Percentiles rank a stretch among this genome's conserved stretches.
phyloP scores from a whole-genome alignment of 495 filamentous ascomycete genomes.

The Podospora tetraspora region DNA sequence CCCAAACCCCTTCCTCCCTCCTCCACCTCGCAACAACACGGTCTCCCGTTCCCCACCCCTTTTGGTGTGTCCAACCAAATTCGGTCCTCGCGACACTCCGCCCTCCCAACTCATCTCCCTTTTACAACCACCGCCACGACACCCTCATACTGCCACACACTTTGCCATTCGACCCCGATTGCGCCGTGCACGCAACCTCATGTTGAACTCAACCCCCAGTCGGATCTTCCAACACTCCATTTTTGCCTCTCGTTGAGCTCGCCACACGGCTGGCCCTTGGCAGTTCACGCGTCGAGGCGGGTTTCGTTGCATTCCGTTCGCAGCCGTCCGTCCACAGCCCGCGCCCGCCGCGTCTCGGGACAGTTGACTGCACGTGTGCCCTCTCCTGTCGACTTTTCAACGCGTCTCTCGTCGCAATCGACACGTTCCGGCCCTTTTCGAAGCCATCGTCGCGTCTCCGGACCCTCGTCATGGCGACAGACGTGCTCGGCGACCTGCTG shows the following conservation, averaged over 20 bases:
- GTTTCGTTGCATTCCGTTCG: slow-evolving; percentile 4
- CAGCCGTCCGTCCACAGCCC: slow-evolving; percentile 1
- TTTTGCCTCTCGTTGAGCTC: background rate
- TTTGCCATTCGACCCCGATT: background rate
- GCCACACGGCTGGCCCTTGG: background rate
- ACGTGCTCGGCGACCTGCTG: slow-evolving; percentile 20
- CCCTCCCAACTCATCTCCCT: slow-evolving; percentile 2
- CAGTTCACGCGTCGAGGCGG: slow-evolving; percentile 4
- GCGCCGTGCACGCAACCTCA: background rate
- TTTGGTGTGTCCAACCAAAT: slow-evolving; percentile 8
- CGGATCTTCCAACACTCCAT: background rate
- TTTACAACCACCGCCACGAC: background rate
- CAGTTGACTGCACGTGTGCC: background rate
- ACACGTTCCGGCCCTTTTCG: background rate
- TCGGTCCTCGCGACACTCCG: slow-evolving; percentile 4
- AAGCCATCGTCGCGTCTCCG: background rate
- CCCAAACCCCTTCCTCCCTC: background rate
- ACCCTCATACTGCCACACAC: background rate
- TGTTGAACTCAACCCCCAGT: background rate
- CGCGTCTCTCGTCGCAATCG: background rate
- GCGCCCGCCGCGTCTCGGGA: slow-evolving; percentile 1
- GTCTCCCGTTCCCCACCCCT: slow-evolving; percentile 9
- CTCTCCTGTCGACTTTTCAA: slow-evolving; percentile 1
- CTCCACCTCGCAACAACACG: slow-evolving; percentile 1
- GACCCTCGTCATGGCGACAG: slow-evolving; percentile 15